Evolutionary conservation across 495 filamentous ascomycete species (phyloP).

Genomic region (Alectoria sarmentosa): DNA sequence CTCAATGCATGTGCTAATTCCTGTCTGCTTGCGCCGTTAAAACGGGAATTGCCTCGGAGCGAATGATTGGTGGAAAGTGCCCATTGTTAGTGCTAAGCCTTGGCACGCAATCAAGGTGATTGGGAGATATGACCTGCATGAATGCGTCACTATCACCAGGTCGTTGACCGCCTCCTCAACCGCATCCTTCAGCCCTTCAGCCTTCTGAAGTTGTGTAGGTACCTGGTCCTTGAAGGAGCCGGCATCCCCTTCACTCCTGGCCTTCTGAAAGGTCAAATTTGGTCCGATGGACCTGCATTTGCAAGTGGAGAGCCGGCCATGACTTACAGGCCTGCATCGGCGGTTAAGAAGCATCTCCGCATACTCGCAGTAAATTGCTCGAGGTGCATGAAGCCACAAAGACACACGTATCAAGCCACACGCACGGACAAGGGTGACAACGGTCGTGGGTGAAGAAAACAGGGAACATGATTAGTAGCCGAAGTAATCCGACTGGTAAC

Average conservation of each 20-base stretch:
- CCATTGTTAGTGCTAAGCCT: background rate
- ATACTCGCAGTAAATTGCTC: background rate
- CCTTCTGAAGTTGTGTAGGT: background rate
- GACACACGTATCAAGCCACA: conserved; percentile 14
- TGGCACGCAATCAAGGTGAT: background rate
- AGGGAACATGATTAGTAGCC: background rate
- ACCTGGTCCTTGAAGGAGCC: background rate
- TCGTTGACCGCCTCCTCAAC: background rate
- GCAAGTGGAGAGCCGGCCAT: background rate
- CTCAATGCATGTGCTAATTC: conserved; percentile 7
- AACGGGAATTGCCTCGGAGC: conserved; percentile 1
- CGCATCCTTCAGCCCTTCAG: conserved; percentile 6
- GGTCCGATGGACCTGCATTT: conserved; percentile 3
- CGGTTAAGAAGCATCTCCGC: conserved; percentile 2
- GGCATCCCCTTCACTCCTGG: conserved; percentile 1
- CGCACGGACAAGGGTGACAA: conserved; percentile 13
- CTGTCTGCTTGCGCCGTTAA: background rate
- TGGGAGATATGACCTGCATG: conserved; percentile 11
- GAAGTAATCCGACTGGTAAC: conserved; percentile 3
- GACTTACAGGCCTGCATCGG: background rate
- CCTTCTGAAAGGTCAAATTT: background rate
- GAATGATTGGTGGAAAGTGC: conserved; percentile 13
- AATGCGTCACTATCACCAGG: conserved; percentile 4
- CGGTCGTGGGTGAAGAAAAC: conserved; percentile 1
- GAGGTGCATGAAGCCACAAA: conserved; percentile 8